Evolutionary conservation across 2,329 filamentous ascomycete genomes (phyloP).

Genomic region (Pezicula radicicola): DNA sequence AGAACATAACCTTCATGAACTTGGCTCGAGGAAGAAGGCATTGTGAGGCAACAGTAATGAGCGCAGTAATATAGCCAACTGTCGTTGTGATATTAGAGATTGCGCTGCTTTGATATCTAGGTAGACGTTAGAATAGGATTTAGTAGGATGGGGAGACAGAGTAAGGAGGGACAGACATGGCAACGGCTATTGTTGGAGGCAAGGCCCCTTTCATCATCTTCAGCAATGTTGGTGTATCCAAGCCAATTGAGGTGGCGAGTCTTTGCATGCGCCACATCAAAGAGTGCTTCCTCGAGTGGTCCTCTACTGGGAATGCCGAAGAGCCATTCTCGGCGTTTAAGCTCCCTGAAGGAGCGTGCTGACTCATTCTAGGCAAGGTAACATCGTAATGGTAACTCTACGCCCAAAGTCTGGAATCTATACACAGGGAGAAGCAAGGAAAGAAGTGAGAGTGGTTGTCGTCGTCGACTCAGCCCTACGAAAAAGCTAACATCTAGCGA

Average conservation of each 20-base stretch:
- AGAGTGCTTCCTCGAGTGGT: no score
- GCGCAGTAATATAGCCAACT: constrained; percentile 1
- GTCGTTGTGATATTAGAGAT: not conserved
- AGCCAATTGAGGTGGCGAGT: not conserved
- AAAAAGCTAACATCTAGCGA: no score
- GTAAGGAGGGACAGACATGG: not conserved
- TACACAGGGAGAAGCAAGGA: no score
- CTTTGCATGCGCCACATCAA: not conserved
- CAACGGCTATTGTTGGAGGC: not conserved
- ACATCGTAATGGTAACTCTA: no score
- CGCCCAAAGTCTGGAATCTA: no score
- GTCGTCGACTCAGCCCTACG: no score
- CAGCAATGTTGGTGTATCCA: not conserved
- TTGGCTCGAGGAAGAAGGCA: constrained; percentile 2
- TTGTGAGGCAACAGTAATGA: constrained; percentile 1
- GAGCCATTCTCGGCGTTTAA: no score
- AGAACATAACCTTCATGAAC: constrained; percentile 2
- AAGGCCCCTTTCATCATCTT: constrained; percentile 2
- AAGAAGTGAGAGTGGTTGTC: no score
- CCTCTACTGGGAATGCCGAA: no score
- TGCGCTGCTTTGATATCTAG: not conserved
- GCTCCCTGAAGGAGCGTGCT: no score
- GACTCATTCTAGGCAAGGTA: no score
- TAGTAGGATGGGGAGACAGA: not conserved
- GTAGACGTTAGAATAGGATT: not conserved